Percentiles rank a stretch among this genome's conserved stretches.
Evolutionary conservation across 2,329 filamentous ascomycete species (phyloP).

Genomic region (Dactylonectria macrodidyma): DNA sequence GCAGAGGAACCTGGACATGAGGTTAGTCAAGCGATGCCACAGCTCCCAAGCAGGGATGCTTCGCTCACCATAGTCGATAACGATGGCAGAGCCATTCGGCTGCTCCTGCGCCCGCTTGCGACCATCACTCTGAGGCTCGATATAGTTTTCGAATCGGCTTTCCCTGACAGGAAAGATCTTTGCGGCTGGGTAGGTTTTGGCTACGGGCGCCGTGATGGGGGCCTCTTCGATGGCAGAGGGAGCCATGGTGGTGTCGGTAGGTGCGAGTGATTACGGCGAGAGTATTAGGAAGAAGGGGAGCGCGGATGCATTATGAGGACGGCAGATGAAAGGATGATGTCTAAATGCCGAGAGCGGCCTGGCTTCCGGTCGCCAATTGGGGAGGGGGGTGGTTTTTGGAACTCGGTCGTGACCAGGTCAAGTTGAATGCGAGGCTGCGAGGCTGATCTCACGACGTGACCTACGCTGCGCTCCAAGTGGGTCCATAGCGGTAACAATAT

Average conservation of each 20-base stretch:
- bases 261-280: constrained; percentile 27
- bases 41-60: constrained; percentile 18
- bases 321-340: constrained; percentile 14
- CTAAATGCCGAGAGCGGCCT: constrained; percentile 29
- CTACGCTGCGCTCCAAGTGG: constrained; percentile 34
- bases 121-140: constrained; percentile 73
- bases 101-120: constrained; percentile 77
- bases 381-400: constrained; percentile 35
- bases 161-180: constrained; percentile 75
- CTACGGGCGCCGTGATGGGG: constrained; percentile 52
- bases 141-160: constrained; percentile 70
- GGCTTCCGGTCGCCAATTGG: constrained; percentile 47
- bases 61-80: constrained; percentile 93
- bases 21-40: constrained; percentile 39
- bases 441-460: constrained; percentile 50
- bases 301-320: constrained; percentile 37
- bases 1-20: constrained; percentile 80
- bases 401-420: constrained; percentile 42
- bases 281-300: constrained; percentile 26
- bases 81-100: constrained; percentile 80
- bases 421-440: constrained; percentile 54
- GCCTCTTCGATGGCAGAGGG: constrained; percentile 67
- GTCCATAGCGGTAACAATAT: constrained; percentile 36
- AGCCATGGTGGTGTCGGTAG: constrained; percentile 58
- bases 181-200: constrained; percentile 66